Percentiles rank a stretch among this genome's conserved stretches.
Conservation (phyloP, 2,329 filamentous ascomycete genomes). For the Onygenales sp. region DNA sequence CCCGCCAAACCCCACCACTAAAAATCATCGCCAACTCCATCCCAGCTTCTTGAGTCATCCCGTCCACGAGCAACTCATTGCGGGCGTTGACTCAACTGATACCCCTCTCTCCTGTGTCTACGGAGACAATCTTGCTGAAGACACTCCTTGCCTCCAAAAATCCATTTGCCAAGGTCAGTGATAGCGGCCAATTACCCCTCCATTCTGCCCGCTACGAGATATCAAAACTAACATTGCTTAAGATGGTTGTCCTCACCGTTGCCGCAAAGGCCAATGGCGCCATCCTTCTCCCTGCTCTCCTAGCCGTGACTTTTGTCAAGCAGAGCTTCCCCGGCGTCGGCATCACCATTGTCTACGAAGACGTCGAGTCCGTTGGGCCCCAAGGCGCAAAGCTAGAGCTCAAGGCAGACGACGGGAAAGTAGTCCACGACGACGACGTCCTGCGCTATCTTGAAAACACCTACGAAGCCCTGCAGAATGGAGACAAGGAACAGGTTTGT, state of each 20-base stretch:
- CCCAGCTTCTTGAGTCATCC: no score
- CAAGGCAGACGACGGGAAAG: slow-evolving; percentile 7
- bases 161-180: no score
- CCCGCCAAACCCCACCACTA: no score
- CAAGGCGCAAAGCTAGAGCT: slow-evolving; percentile 10
- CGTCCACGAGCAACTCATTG: no score
- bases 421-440: slow-evolving; percentile 12
- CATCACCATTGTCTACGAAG: slow-evolving; percentile 9
- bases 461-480: slow-evolving; percentile 8
- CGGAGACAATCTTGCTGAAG: no score
- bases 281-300: slow-evolving; percentile 10
- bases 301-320: slow-evolving; percentile 11
- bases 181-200: neutral
- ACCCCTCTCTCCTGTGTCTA: no score
- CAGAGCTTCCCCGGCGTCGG: slow-evolving; percentile 7
- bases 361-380: slow-evolving; percentile 10
- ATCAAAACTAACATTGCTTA: neutral
- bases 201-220: neutral
- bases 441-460: slow-evolving; percentile 10
- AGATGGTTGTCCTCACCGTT: slow-evolving; percentile 11
- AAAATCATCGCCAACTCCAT: no score
- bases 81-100: no score
- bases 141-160: no score
- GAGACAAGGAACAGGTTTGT: slow-evolving; percentile 11
- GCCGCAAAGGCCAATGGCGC: slow-evolving; percentile 12